Conservation (phyloP, 148 eudicot species). For the Rhododendron simsii region DNA sequence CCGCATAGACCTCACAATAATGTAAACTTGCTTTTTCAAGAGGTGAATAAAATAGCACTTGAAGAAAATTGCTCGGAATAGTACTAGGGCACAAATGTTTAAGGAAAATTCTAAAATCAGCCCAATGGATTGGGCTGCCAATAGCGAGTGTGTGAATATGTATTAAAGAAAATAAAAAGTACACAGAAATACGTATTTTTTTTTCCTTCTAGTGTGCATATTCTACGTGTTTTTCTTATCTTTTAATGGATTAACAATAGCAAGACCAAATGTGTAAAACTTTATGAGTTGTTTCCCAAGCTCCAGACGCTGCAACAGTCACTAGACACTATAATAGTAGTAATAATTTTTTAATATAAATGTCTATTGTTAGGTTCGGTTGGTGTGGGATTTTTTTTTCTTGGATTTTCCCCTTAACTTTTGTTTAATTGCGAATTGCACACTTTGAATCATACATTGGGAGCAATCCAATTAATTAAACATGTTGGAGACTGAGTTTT, state of each 20-base stretch:
- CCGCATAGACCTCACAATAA: too few relatives aligned
- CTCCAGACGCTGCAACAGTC: background rate
- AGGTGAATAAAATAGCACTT: background rate
- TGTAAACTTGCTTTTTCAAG: too few relatives aligned
- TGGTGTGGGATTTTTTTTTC: background rate
- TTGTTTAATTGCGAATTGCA: conserved; percentile 2
- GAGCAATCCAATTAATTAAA: background rate
- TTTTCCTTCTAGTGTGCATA: too few relatives aligned
- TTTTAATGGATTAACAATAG: too few relatives aligned
- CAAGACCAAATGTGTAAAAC: background rate
- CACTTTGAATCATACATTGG: background rate
- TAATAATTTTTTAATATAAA: background rate
- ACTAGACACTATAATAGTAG: background rate
- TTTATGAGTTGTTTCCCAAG: background rate
- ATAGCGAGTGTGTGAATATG: too few relatives aligned
- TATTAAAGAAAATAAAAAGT: too few relatives aligned
- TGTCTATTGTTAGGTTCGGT: background rate
- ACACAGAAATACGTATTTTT: too few relatives aligned
- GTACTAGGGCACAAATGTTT: too few relatives aligned
- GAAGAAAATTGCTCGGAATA: too few relatives aligned
- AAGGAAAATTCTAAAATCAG: too few relatives aligned
- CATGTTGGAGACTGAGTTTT: background rate
- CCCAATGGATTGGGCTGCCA: too few relatives aligned
- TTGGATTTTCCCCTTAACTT: background rate
- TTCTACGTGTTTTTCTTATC: too few relatives aligned